Percentiles rank a stretch among this genome's conserved stretches.
These are phyloP conservation scores for Sugiyamaella pinicola DNA, from an alignment of 1,139 yeast species.

Conservation along the genomic window DNA sequence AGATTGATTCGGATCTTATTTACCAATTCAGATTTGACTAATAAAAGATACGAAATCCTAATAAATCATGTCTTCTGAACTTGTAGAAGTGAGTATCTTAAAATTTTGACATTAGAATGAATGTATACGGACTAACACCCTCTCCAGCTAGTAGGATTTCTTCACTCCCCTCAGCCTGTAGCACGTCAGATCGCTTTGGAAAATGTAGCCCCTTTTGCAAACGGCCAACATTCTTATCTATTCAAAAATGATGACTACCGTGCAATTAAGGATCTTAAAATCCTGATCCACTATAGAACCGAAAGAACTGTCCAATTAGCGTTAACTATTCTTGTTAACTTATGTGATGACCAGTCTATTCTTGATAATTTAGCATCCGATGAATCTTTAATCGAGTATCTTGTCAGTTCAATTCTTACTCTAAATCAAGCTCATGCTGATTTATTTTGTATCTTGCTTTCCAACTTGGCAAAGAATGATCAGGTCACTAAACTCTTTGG, in stretches of 20 bases:
- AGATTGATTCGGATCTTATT: not conserved
- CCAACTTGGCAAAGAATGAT: slow-evolving; percentile 83
- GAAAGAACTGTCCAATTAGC: slow-evolving; percentile 48
- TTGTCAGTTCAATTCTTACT: slow-evolving; percentile 56
- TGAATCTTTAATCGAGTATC: slow-evolving; percentile 55
- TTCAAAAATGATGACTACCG: slow-evolving; percentile 72
- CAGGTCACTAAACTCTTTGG: slow-evolving; percentile 59
- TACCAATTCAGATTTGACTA: not conserved
- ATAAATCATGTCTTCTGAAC: slow-evolving; percentile 24
- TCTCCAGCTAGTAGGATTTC: slow-evolving; percentile 61
- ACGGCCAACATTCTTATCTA: slow-evolving; percentile 63
- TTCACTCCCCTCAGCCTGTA: slow-evolving; percentile 81
- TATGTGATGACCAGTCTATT: slow-evolving; percentile 68
- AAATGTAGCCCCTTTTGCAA: slow-evolving; percentile 79
- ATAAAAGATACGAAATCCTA: not conserved
- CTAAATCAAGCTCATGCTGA: slow-evolving; percentile 70
- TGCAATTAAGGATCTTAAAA: slow-evolving; percentile 75
- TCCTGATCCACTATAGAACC: slow-evolving; percentile 49
- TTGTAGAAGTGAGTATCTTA: slow-evolving; percentile 32
- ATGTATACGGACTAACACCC: not conserved
- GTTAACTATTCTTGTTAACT: slow-evolving; percentile 75
- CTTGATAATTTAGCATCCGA: slow-evolving; percentile 69
- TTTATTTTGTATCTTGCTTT: slow-evolving; percentile 76
- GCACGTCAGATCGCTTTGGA: slow-evolving; percentile 85
- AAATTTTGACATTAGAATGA: not conserved